A percentile compares a stretch with the other conserved stretches of the same genome.
Conservation (phyloP, 148 eudicot species). For the Rhododendron mucronatum region DNA sequence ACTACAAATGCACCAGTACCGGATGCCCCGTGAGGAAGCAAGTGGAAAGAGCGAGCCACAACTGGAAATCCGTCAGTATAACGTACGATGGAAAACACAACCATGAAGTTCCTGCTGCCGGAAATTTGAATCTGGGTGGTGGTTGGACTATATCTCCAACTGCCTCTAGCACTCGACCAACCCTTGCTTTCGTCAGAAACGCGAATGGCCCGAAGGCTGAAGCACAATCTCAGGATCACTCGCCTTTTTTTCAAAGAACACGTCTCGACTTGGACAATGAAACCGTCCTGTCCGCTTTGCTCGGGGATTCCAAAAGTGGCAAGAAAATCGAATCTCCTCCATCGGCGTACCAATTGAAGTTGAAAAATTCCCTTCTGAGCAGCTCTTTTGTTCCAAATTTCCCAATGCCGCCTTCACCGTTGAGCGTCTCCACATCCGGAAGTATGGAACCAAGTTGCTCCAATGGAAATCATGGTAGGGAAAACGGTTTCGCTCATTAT, state of each 20-base stretch:
- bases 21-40: constrained; percentile 82
- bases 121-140: constrained; percentile 32
- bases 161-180: constrained; percentile 22
- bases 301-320: constrained; percentile 26
- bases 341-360: constrained; percentile 34
- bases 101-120: constrained; percentile 70
- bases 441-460: constrained; percentile 20
- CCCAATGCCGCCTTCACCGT: constrained; percentile 26
- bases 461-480: constrained; percentile 23
- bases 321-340: constrained; percentile 26
- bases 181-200: constrained; percentile 22
- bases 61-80: constrained; percentile 47
- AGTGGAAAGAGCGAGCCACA: constrained; percentile 68
- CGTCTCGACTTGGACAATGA: constrained; percentile 24
- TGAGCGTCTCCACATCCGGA: constrained; percentile 21
- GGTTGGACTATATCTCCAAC: constrained; percentile 23
- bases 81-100: constrained; percentile 80
- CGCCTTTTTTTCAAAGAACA: constrained; percentile 27
- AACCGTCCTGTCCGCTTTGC: constrained; percentile 23
- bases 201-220: constrained; percentile 36
- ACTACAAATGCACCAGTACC: constrained; percentile 79
- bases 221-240: constrained; percentile 35
- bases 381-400: constrained; percentile 26
- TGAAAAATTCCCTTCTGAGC: constrained; percentile 31
- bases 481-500: constrained; percentile 24